phyloP scores from a whole-genome alignment of 2,329 filamentous ascomycete genomes.

The Fusarium continuum region DNA sequence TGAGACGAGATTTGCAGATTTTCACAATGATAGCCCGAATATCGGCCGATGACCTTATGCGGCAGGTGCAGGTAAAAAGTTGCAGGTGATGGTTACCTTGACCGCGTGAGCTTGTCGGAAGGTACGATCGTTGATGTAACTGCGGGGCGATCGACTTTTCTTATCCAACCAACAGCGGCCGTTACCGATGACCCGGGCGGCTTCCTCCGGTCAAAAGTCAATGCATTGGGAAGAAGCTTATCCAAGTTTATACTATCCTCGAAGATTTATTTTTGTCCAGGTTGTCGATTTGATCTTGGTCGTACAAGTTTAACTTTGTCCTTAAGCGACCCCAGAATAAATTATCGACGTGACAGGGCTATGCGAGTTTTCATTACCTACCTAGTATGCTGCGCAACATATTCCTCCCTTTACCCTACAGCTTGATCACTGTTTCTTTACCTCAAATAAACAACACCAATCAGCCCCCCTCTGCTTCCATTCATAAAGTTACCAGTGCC shows the following conservation, averaged over 20 bases:
- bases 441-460: too few relatives aligned
- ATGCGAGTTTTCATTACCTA: too few relatives aligned
- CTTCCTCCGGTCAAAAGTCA: conserved; percentile 16
- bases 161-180: neutral
- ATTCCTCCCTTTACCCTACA: too few relatives aligned
- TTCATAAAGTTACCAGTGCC: too few relatives aligned
- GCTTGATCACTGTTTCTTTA: too few relatives aligned
- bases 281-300: neutral
- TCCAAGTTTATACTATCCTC: neutral
- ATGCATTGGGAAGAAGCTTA: conserved; percentile 9
- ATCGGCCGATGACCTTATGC: conserved; percentile 20
- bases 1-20: conserved; percentile 1
- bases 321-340: too few relatives aligned
- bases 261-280: neutral
- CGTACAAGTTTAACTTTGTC: neutral
- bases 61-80: conserved; percentile 1
- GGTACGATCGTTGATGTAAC: conserved; percentile 17
- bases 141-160: neutral
- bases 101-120: conserved; percentile 24
- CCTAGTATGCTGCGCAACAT: too few relatives aligned
- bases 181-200: neutral
- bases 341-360: too few relatives aligned
- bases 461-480: too few relatives aligned
- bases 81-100: conserved; percentile 22
- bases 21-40: conserved; percentile 1